These are phyloP conservation scores for Fusarium torulosum DNA, from an alignment of 2,329 filamentous ascomycete species.

Conservation along the genomic window DNA sequence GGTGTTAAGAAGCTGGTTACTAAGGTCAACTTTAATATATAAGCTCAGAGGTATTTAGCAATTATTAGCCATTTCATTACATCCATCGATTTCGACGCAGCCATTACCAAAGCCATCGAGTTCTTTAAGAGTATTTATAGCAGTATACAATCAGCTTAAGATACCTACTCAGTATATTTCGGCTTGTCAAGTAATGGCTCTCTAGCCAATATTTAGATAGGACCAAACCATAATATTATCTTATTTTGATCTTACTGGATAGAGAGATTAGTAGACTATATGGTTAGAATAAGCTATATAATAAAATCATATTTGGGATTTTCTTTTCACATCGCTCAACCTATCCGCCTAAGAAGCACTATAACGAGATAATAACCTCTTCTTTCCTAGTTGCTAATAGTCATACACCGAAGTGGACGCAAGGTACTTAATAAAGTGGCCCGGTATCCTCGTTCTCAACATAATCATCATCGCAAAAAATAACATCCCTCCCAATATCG, in stretches of 20 bases:
- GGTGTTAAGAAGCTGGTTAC: neutral
- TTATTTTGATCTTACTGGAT: too few relatives aligned
- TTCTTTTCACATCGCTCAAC: too few relatives aligned
- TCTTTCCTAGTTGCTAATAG: neutral
- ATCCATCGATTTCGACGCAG: neutral
- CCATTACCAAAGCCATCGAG: neutral
- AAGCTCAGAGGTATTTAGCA: neutral
- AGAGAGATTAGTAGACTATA: too few relatives aligned
- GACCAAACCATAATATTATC: too few relatives aligned
- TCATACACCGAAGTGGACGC: constrained; percentile 2
- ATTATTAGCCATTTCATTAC: neutral
- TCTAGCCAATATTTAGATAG: too few relatives aligned
- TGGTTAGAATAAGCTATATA: too few relatives aligned
- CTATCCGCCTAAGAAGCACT: too few relatives aligned
- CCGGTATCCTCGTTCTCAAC: too few relatives aligned
- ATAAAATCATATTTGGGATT: too few relatives aligned
- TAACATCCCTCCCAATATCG: neutral
- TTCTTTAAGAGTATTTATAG: neutral
- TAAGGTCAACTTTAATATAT: neutral
- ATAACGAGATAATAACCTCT: too few relatives aligned
- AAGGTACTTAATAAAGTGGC: neutral
- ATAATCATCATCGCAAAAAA: neutral
- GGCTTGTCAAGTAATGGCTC: too few relatives aligned
- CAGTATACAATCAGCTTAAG: neutral
- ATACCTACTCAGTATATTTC: neutral